Evolutionary conservation across 2,329 filamentous ascomycete genomes (phyloP).

Genomic region (Hypoxylon sp.): DNA sequence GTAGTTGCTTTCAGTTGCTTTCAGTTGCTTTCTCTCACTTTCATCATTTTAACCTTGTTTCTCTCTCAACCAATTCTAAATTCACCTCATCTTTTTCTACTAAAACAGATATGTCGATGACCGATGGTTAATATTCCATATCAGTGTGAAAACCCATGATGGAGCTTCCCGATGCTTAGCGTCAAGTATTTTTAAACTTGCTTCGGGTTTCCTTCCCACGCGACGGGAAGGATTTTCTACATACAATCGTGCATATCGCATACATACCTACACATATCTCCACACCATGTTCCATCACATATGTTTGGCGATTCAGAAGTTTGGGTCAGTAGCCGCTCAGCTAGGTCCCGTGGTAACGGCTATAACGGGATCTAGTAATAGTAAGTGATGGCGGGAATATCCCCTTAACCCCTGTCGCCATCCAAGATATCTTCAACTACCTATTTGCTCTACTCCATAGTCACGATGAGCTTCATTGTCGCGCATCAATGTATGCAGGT

Average conservation of each 20-base stretch:
- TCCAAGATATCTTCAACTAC: background rate
- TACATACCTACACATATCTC: constrained; percentile 5
- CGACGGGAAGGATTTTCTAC: constrained; percentile 31
- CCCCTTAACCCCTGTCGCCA: constrained; percentile 8
- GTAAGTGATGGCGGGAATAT: constrained; percentile 6
- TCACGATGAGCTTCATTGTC: background rate
- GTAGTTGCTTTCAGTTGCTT: no score
- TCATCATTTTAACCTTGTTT: no score
- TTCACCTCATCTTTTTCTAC: no score
- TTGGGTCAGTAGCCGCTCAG: constrained; percentile 25
- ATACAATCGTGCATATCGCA: constrained; percentile 21
- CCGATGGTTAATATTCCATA: no score
- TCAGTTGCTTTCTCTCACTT: no score
- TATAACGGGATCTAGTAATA: constrained; percentile 12
- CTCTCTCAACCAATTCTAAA: no score
- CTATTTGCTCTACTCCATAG: background rate
- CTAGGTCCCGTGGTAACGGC: constrained; percentile 17
- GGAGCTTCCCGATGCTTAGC: constrained; percentile 18
- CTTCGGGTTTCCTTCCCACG: constrained; percentile 11
- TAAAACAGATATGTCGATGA: no score
- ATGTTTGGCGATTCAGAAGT: constrained; percentile 14
- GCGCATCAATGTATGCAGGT: no score
- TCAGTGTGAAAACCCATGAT: no score
- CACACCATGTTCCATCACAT: constrained; percentile 3
- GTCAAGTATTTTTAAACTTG: constrained; percentile 20